Evolutionary conservation across 768 basidiomycete species (phyloP), one percentile per base, ranked within the genome.

Genomic region (Hygrocybe coccinea): DNA sequence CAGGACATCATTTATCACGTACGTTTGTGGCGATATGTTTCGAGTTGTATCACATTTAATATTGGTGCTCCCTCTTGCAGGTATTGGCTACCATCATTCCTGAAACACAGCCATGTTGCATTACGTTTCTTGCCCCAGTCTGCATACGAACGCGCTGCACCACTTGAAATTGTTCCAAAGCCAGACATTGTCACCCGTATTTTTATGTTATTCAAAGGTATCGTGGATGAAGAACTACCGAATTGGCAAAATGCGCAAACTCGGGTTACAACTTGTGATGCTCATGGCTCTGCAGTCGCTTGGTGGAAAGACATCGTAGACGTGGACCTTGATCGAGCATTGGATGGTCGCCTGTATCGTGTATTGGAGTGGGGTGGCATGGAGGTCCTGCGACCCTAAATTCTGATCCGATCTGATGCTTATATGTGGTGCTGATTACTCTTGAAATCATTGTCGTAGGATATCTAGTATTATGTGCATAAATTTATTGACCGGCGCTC

Each of bases 311-410:
- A 56, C 2, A 62, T 74, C 1, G 75, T 77, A 5, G 76, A 74
- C 1, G 65, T 73, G 1, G 64, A 74, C 35, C 46, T 51, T 5
- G 64, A 55, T 11, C 56, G 60, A 15, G 65, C 63, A 22, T 51
- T 53, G 24, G 67, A 76, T 48, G 52, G 48, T 7, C 50, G 56
- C 3, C 52, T 74, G 53, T 76, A 74, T 55, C 54, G 76, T 9
- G 75, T 75, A 0, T 38, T 80, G 44, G 78, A 80, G 54, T 80
- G 76, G 78, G 77, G 76, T 21, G 76, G 74, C 2, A 77, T 77
- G 75, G 74, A 78, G 60, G 64, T 77, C 10, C 33, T 34, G 29
- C 11, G 33, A 29, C 29, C 29, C 29, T n/a, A n/a, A n/a, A n/a
- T n/a, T n/a, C n/a, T n/a, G n/a, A n/a, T n/a, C n/a, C n/a, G n/a